Evolutionary conservation across 257 asterid genomes (phyloP).

Genomic region (Solanum commersonii): DNA sequence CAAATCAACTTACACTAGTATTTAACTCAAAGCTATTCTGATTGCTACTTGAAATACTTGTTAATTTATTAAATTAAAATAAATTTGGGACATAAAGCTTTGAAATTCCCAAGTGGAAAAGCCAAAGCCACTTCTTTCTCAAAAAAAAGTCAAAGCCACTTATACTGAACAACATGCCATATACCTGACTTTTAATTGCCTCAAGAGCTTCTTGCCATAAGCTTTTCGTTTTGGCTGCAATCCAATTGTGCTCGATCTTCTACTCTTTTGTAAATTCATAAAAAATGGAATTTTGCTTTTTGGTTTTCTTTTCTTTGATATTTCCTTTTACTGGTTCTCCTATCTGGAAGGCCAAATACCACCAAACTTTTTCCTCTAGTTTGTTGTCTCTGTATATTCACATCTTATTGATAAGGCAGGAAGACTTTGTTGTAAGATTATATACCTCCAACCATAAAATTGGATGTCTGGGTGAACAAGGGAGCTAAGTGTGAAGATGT

Average conservation of each 20-base stretch:
- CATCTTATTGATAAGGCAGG: not conserved
- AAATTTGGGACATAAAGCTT: not conserved
- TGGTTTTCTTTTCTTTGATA: not conserved
- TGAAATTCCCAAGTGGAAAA: not conserved
- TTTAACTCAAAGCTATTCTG: not conserved
- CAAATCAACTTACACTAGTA: not conserved
- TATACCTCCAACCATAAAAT: not conserved
- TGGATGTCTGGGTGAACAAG: not conserved
- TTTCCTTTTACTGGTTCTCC: not conserved
- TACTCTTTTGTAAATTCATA: not conserved
- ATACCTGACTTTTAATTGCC: not conserved
- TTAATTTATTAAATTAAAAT: not conserved
- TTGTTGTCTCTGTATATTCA: not conserved
- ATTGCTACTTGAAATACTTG: not conserved
- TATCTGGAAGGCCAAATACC: not conserved
- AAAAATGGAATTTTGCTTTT: not conserved
- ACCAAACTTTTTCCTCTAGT: not conserved
- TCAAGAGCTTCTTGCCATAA: not conserved
- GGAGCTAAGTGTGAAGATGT: not conserved
- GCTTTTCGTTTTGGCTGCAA: not conserved
- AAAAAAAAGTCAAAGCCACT: not conserved
- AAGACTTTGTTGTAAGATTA: not conserved
- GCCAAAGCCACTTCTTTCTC: not conserved
- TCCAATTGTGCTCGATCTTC: not conserved
- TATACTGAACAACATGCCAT: not conserved